Conservation (phyloP, 331 rosid species). For the Arachis monticola region DNA sequence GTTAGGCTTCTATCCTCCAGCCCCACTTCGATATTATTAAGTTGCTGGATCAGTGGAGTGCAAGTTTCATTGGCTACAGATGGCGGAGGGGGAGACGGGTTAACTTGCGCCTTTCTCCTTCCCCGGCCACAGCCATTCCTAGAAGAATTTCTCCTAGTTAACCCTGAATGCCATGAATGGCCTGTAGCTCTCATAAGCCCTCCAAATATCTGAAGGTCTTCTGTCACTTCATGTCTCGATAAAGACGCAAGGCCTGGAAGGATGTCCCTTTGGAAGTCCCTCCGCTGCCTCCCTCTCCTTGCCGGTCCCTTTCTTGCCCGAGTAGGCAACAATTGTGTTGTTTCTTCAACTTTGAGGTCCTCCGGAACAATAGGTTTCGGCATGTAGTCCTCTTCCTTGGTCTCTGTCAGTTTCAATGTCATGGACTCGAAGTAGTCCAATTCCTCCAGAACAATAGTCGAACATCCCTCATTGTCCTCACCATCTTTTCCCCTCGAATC, state of each 20-base stretch:
- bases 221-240: slow-evolving; percentile 96
- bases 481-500: slow-evolving; percentile 43
- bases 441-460: slow-evolving; percentile 40
- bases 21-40: slow-evolving; percentile 65
- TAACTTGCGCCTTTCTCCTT: slow-evolving; percentile 62
- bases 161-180: slow-evolving; percentile 80
- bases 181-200: slow-evolving; percentile 93
- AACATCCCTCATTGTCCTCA: slow-evolving; percentile 42
- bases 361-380: slow-evolving; percentile 86
- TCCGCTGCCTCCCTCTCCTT: slow-evolving; percentile 90
- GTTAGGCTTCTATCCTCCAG: slow-evolving; percentile 93
- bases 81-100: slow-evolving; percentile 57
- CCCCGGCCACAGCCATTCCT: slow-evolving; percentile 85
- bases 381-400: slow-evolving; percentile 91
- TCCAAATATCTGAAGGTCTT: slow-evolving; percentile 95
- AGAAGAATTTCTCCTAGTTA: slow-evolving; percentile 76
- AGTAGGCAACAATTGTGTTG: slow-evolving; percentile 50
- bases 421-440: slow-evolving; percentile 77
- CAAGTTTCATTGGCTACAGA: slow-evolving; percentile 51
- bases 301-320: slow-evolving; percentile 81
- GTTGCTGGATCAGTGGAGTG: slow-evolving; percentile 63
- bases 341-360: slow-evolving; percentile 67
- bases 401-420: slow-evolving; percentile 72
- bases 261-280: slow-evolving; percentile 98
- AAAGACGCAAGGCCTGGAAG: slow-evolving; percentile 90